Conservation (phyloP, 495 filamentous ascomycete genomes). For the Penicillium roqueforti region DNA sequence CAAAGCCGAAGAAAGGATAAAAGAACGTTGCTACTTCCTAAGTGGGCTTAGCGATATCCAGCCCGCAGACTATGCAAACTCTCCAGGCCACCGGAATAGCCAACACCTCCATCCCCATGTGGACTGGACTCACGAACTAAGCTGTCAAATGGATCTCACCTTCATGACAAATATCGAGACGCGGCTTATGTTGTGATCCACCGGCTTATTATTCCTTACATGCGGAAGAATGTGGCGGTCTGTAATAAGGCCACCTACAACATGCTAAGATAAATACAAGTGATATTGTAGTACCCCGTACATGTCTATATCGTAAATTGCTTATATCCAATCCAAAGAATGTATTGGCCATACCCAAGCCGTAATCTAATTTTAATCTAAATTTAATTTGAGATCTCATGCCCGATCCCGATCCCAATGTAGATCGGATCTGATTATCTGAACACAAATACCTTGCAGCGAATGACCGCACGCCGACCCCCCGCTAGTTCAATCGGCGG, state of each 20-base stretch:
- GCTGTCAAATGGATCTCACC: neutral
- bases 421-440: constrained; percentile 6
- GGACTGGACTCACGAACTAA: neutral
- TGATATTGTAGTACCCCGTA: too few species aligned
- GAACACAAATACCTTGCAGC: constrained; percentile 9
- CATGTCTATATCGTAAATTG: too few species aligned
- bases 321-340: too few species aligned
- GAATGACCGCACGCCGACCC: constrained; percentile 2
- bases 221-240: constrained; percentile 5
- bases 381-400: neutral
- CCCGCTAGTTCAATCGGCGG: constrained; percentile 1
- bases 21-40: neutral
- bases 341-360: too few species aligned
- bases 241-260: neutral
- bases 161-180: constrained; percentile 28
- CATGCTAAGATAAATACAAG: too few species aligned
- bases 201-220: neutral
- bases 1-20: too few species aligned
- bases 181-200: neutral
- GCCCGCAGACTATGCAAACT: neutral
- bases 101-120: constrained; percentile 3
- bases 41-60: neutral
- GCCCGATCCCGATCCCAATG: neutral
- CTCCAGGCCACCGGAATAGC: neutral
- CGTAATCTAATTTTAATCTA: too few species aligned